Conservation (phyloP, 75 land plant species). For the Cupressus sempervirens region DNA sequence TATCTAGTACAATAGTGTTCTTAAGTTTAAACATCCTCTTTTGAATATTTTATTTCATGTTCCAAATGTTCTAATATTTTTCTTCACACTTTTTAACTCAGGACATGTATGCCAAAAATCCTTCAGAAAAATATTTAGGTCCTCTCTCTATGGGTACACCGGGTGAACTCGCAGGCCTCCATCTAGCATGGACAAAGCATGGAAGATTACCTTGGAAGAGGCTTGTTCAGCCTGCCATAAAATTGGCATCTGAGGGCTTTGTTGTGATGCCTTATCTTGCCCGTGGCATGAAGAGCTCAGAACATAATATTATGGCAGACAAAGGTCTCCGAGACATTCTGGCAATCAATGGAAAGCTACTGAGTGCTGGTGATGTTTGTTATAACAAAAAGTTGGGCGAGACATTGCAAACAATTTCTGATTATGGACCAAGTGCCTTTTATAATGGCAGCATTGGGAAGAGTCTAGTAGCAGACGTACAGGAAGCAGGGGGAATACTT, state of each 20-base stretch:
- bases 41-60: background rate
- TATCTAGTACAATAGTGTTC: background rate
- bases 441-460: conserved; percentile 76
- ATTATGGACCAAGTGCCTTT: conserved; percentile 65
- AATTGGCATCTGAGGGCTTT: conserved; percentile 72
- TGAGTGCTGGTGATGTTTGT: conserved; percentile 62
- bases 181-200: conserved; percentile 66
- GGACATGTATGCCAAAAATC: conserved; percentile 27
- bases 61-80: background rate
- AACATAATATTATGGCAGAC: conserved; percentile 43
- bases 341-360: conserved; percentile 61
- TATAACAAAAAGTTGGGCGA: conserved; percentile 48
- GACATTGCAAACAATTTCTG: conserved; percentile 52
- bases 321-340: conserved; percentile 51
- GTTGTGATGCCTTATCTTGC: conserved; percentile 57
- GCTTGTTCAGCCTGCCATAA: conserved; percentile 69
- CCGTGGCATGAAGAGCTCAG: background rate
- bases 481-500: conserved; percentile 69
- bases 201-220: conserved; percentile 74
- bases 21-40: background rate
- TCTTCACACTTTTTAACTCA: background rate
- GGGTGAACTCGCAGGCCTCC: conserved; percentile 89
- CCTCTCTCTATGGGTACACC: conserved; percentile 77
- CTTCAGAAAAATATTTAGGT: conserved; percentile 48
- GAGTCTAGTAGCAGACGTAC: conserved; percentile 69